Conservation (phyloP, 2,329 filamentous ascomycete species). For the Colletotrichum acutatum region DNA sequence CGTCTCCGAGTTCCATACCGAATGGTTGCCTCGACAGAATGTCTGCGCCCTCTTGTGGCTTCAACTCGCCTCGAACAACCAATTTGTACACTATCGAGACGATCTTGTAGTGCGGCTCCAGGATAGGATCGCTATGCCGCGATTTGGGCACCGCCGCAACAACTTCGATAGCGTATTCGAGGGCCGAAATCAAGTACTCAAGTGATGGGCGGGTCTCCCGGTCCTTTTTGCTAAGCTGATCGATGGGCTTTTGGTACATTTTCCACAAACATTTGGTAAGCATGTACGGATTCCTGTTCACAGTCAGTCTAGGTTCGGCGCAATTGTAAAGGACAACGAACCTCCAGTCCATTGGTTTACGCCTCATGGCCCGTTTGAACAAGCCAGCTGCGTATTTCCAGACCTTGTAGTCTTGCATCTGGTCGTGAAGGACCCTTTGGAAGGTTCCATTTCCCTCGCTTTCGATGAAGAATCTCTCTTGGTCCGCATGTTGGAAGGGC, state of each 20-base stretch:
- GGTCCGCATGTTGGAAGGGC: constrained; percentile 66
- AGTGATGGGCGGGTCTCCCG: constrained; percentile 49
- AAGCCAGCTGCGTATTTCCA: constrained; percentile 70
- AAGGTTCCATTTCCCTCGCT: constrained; percentile 61
- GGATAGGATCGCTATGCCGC: constrained; percentile 76
- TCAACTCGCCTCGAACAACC: constrained; percentile 65
- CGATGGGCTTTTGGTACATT: constrained; percentile 64
- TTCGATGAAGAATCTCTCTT: constrained; percentile 68
- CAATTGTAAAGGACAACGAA: constrained; percentile 44
- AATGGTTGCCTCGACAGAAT: constrained; percentile 68
- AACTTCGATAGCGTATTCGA: constrained; percentile 63
- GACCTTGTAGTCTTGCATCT: constrained; percentile 69
- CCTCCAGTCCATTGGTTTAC: constrained; percentile 68
- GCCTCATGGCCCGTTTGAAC: constrained; percentile 65
- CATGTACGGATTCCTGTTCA: constrained; percentile 66
- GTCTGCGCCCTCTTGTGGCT: constrained; percentile 59
- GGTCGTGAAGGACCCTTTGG: constrained; percentile 62
- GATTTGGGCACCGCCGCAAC: constrained; percentile 65
- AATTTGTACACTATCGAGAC: constrained; percentile 86
- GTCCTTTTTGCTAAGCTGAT: constrained; percentile 57
- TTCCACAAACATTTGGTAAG: constrained; percentile 72
- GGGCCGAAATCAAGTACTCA: constrained; percentile 56
- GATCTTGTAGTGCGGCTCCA: constrained; percentile 95
- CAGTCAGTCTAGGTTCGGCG: constrained; percentile 38
- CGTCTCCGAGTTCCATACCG: constrained; percentile 60